Base-by-base conservation (phyloP, 306 rosid species). In the Dryas drummondii region DNA sequence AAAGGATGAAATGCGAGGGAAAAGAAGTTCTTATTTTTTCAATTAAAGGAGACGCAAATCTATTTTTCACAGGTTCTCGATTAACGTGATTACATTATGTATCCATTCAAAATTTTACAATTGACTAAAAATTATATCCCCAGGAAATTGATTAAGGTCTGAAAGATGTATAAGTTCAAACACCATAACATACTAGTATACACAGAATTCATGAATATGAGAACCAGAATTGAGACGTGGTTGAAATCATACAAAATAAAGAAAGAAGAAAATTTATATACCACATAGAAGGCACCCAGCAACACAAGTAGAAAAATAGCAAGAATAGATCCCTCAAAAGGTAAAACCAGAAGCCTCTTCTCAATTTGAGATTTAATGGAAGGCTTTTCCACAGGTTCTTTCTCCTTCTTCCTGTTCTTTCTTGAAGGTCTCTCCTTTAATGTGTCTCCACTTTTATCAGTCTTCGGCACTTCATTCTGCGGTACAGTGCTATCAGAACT, bases 241-340 rank as follows among this genome's bases (percentile, higher is more conserved):
- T 41, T 61, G 50, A 80, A 22, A 83, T 17, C 22, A 69, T 50
- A 41, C 7, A 70, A 63, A 72, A 72, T 32, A 68, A 54, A 27
- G 54, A 46, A 50, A 62, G 65, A 37, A 22, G 57, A 71, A 53
- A 44, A 59, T 58, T 71, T 64, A 79, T 63, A 75, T 92, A 96
- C 99, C 99, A 96, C 99, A 88, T 96, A 96, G 92, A 96, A 96
- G 82, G 99, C 98, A 60, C 93, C 97, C 48, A 96, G 87, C 84
- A 89, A 74, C 78, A 96, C 83, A 55, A 96, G 92, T 64, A 96
- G 86, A 91, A 96, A 49, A 80, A 96, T 83, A 55, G 99, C 93
- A 51, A 92, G 61, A 74, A 92, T 17, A 74, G 99, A 96, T 80
- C 96, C 84, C 68, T 83, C 98, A 71, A 96, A 76, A 63, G 99